Evolutionary conservation across 2,329 filamentous ascomycete species (phyloP).

Genomic region (Botrytis galanthina): DNA sequence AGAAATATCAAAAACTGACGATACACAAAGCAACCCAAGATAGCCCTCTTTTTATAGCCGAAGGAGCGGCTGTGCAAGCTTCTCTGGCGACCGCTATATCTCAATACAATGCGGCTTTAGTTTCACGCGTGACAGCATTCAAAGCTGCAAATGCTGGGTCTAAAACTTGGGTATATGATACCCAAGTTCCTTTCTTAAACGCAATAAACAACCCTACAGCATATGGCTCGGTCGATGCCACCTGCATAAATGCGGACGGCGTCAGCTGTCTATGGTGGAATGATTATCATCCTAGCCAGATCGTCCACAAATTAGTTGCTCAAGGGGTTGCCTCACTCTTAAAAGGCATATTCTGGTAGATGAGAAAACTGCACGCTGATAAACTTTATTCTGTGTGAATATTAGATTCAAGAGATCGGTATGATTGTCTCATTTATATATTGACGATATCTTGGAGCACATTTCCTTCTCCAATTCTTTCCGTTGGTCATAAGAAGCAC

Average conservation of each 20-base stretch:
- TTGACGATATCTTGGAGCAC: not conserved
- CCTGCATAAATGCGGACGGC: not conserved
- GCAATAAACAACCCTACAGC: not conserved
- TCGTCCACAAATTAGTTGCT: not conserved
- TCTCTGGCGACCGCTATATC: not conserved
- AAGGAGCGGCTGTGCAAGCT: not conserved
- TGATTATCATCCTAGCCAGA: not conserved
- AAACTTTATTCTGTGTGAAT: not conserved
- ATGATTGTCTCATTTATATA: not conserved
- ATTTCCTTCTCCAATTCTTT: not conserved
- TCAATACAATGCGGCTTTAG: not conserved
- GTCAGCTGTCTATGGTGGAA: conserved; percentile 11
- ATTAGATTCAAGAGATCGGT: not conserved
- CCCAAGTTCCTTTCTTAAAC: not conserved
- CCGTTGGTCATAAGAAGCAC: not conserved
- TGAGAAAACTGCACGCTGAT: not conserved
- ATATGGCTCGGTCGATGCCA: not conserved
- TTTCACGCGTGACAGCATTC: not conserved
- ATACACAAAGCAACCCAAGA: conserved; percentile 1
- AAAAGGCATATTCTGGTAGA: not conserved
- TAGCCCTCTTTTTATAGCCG: not conserved
- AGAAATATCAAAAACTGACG: not conserved
- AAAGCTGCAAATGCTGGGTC: not conserved
- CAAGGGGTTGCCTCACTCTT: not conserved
- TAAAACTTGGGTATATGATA: not conserved